phyloP scores from a whole-genome alignment of 306 rosid species.

The Begonia loranthoides region DNA sequence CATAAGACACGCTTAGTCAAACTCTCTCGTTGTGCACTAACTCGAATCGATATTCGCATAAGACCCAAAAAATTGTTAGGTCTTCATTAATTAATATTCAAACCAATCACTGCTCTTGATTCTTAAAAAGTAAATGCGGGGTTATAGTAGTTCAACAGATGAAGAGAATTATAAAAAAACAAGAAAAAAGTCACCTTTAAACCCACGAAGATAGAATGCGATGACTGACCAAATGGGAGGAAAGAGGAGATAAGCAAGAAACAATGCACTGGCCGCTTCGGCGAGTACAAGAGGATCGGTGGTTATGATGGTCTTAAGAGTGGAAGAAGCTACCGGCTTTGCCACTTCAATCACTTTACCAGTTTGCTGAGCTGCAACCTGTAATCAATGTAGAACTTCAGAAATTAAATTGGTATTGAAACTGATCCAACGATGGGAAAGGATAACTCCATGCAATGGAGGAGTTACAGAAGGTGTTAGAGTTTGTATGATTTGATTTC shows the following conservation, averaged over 20 bases:
- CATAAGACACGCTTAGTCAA: neutral
- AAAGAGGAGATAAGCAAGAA: slow-evolving; percentile 50
- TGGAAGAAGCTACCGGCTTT: slow-evolving; percentile 72
- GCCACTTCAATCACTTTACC: slow-evolving; percentile 69
- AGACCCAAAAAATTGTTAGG: too few species aligned
- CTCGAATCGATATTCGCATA: too few species aligned
- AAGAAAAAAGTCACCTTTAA: slow-evolving; percentile 44
- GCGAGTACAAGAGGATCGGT: slow-evolving; percentile 69
- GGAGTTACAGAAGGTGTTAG: too few species aligned
- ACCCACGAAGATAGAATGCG: slow-evolving; percentile 67
- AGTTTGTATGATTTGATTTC: too few species aligned
- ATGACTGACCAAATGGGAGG: slow-evolving; percentile 80
- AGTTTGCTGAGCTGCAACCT: slow-evolving; percentile 88
- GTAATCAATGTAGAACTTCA: slow-evolving; percentile 19
- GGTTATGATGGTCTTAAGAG: slow-evolving; percentile 51
- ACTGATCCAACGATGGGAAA: neutral
- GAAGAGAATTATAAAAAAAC: too few species aligned
- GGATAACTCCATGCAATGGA: too few species aligned
- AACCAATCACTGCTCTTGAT: too few species aligned
- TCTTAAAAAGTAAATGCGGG: too few species aligned
- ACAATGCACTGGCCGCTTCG: slow-evolving; percentile 64
- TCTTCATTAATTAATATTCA: too few species aligned
- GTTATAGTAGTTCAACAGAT: too few species aligned
- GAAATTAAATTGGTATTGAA: slow-evolving; percentile 2
- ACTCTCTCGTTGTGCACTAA: too few species aligned